phyloP scores from a whole-genome alignment of 2,329 filamentous ascomycete genomes.

The Ophiocordyceps camponoti-rufipedis region DNA sequence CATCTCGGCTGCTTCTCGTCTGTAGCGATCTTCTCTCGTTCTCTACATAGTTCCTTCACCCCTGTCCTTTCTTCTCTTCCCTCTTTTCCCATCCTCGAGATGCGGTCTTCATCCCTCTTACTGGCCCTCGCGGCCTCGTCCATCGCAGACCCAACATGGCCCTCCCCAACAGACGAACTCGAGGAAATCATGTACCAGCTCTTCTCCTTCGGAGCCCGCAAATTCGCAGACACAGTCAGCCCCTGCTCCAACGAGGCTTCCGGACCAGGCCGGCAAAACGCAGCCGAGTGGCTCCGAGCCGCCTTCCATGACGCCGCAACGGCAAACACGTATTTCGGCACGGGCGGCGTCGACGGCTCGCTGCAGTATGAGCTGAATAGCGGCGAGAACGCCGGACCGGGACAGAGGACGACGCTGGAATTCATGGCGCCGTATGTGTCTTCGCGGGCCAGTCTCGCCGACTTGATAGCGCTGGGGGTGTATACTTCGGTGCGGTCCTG shows the following conservation, averaged over 20 bases:
- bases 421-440: conserved; percentile 36
- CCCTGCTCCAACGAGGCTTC: conserved; percentile 36
- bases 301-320: conserved; percentile 46
- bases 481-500: conserved; percentile 40
- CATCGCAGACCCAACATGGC: conserved; percentile 39
- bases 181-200: conserved; percentile 47
- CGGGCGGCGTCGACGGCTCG: conserved; percentile 40
- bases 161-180: conserved; percentile 37
- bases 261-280: conserved; percentile 35
- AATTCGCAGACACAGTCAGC: conserved; percentile 36
- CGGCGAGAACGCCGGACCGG: conserved; percentile 37
- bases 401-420: conserved; percentile 31
- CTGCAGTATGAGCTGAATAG: conserved; percentile 38
- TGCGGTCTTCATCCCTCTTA: conserved; percentile 9
- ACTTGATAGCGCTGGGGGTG: conserved; percentile 38
- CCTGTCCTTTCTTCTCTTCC: not conserved
- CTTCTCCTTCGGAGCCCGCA: conserved; percentile 31
- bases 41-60: not conserved
- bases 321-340: conserved; percentile 24
- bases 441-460: conserved; percentile 30
- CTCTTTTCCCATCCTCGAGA: not conserved
- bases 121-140: conserved; percentile 19
- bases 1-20: too few species aligned
- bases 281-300: conserved; percentile 42
- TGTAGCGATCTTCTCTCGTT: not conserved